These are phyloP conservation scores for Monsonia emarginata DNA, from an alignment of 441 rosid genomes.

Conservation along the genomic window DNA sequence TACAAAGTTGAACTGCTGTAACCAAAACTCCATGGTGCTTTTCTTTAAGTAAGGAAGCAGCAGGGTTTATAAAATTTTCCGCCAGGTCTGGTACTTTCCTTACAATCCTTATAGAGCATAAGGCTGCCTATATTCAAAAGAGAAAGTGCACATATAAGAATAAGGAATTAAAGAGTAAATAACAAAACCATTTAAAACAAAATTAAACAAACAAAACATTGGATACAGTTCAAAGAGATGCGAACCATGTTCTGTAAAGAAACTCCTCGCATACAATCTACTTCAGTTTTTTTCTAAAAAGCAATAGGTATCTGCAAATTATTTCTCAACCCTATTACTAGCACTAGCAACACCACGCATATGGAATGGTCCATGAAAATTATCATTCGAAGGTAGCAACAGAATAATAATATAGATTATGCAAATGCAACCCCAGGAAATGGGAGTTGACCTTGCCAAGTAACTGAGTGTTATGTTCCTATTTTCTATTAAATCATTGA, in stretches of 20 bases:
- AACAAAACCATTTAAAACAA: not conserved
- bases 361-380: not conserved
- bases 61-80: conserved; percentile 85
- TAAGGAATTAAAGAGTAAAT: conserved; percentile 8
- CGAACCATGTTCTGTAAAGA: not conserved
- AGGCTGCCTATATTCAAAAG: conserved; percentile 63
- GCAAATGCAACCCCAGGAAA: too few relatives aligned
- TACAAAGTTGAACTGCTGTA: conserved; percentile 91
- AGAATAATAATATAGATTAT: not conserved
- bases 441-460: not conserved
- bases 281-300: not conserved
- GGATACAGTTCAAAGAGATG: not conserved
- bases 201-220: not conserved
- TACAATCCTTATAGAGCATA: conserved; percentile 84
- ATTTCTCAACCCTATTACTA: not conserved
- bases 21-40: conserved; percentile 96
- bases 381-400: not conserved
- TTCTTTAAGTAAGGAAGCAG: conserved; percentile 81
- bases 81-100: conserved; percentile 97
- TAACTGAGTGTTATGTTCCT: not conserved
- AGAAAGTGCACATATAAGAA: conserved; percentile 17
- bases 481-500: not conserved
- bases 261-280: not conserved
- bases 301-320: not conserved
- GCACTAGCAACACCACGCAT: not conserved